phyloP scores from a whole-genome alignment of 2,329 filamentous ascomycete genomes.

The Botryosphaeria agaves region DNA sequence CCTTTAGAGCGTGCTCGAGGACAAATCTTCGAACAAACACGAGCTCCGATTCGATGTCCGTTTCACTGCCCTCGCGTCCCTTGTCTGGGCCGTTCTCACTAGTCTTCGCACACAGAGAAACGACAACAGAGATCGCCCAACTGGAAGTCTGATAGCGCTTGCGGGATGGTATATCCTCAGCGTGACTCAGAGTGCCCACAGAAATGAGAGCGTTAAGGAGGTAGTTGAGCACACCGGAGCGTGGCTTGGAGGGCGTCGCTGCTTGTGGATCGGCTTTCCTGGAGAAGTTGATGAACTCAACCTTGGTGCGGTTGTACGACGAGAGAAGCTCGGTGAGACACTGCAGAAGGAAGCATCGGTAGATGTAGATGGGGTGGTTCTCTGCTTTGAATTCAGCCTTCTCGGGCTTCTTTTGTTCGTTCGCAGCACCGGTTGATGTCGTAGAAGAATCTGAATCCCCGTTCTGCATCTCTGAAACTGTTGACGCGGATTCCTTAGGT shows the following conservation, averaged over 20 bases:
- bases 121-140: constrained; percentile 73
- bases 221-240: constrained; percentile 86
- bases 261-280: constrained; percentile 71
- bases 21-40: constrained; percentile 91
- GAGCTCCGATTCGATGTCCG: constrained; percentile 67
- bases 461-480: constrained; percentile 28
- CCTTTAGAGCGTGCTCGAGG: constrained; percentile 77
- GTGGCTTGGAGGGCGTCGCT: constrained; percentile 81
- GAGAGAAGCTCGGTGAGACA: constrained; percentile 80
- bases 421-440: constrained; percentile 19
- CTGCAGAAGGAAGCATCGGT: constrained; percentile 85
- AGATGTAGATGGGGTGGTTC: constrained; percentile 90
- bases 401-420: constrained; percentile 34
- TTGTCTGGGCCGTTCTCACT: constrained; percentile 53
- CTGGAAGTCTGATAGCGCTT: constrained; percentile 74
- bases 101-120: constrained; percentile 76
- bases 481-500: constrained; percentile 14
- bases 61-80: constrained; percentile 25
- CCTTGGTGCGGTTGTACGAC: constrained; percentile 86
- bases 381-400: constrained; percentile 77
- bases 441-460: constrained; percentile 9
- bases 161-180: constrained; percentile 60
- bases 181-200: constrained; percentile 46
- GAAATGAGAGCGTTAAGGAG: constrained; percentile 65
- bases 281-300: constrained; percentile 99